These are phyloP conservation scores for Lunularia cruciata DNA, from an alignment of 225 moss, liverwort and hornwort genomes.

Conservation along the genomic window DNA sequence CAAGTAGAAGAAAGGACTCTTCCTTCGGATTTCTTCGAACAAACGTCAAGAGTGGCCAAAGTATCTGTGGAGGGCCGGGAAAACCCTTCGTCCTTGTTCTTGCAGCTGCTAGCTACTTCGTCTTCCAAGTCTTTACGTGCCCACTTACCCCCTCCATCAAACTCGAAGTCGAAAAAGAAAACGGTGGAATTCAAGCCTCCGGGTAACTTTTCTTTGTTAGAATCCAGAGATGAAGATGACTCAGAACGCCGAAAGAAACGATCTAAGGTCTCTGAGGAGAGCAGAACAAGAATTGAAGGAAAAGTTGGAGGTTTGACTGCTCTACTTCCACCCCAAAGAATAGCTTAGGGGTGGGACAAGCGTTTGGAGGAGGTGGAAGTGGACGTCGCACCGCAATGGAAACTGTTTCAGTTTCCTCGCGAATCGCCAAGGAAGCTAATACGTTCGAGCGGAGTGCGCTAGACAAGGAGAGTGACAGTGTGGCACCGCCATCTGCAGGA, in stretches of 20 bases:
- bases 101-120: slow-evolving; percentile 33
- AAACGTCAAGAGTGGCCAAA: not conserved
- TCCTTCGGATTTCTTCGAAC: slow-evolving; percentile 21
- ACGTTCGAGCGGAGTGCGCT: not conserved
- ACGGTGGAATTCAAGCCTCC: slow-evolving; percentile 74
- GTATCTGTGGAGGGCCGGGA: not conserved
- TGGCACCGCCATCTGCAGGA: not conserved
- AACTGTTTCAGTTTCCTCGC: slow-evolving; percentile 18
- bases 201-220: slow-evolving; percentile 60
- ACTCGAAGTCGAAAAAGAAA: slow-evolving; percentile 48
- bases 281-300: not conserved
- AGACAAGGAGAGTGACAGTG: not conserved
- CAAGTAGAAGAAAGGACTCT: slow-evolving; percentile 15
- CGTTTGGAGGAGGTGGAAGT: slow-evolving; percentile 56
- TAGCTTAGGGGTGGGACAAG: slow-evolving; percentile 61
- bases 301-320: slow-evolving; percentile 52
- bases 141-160: slow-evolving; percentile 41
- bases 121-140: slow-evolving; percentile 40
- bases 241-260: slow-evolving; percentile 60
- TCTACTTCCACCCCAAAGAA: slow-evolving; percentile 85
- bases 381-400: slow-evolving; percentile 80
- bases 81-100: slow-evolving; percentile 24
- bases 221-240: slow-evolving; percentile 58
- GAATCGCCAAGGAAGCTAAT: slow-evolving; percentile 4
- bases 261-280: slow-evolving; percentile 40